Evolutionary conservation across 2,329 filamentous ascomycete species (phyloP), one percentile per base, ranked within the genome.

Genomic region (Aspergillus hiratsukae): DNA sequence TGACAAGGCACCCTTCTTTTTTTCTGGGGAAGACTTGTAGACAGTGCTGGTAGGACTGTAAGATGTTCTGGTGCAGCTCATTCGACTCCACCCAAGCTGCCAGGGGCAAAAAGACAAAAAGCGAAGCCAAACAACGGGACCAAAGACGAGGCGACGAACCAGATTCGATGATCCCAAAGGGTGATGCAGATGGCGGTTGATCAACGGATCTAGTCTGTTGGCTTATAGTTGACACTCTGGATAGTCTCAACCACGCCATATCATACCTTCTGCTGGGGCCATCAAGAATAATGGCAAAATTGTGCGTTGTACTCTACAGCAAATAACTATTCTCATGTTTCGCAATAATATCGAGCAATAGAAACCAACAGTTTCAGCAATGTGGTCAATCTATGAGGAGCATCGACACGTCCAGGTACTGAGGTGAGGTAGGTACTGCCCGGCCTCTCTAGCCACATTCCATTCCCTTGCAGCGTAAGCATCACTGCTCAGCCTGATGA

Each of bases 81-180:
- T 29, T 46, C 27, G 19, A 49, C 25, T 56, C 54, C 54, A 60
- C 59, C 23, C 55, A 46, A 40, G 31, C 58, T 53, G 55, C 51
- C 58, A 62, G 55, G 56, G 61, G 56, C 56, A 58, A 58, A 51
- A 46, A 53, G 27, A 6, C 23, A 23, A 52, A 52, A 52, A 43
- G 41, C 19, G 45, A 52, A 52, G 45, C 35, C 37, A 48, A 50
- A 54, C 29, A 17, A 49, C 19, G 27, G 51, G 29, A 27, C 25
- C 53, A 50, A 59, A 64, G 58, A 61, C 56, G 59, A 64, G 62
- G 60, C 63, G 56, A 56, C 60, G 59, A 64, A 63, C 61, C 55
- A 51, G 62, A 58, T 53, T 46, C 43, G 54, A 52, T 54, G 41
- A 23, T 37, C 10, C 10, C 25, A 48, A 9, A 40, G 40, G 37